Evolutionary conservation across 75 land plant genomes (phyloP).

Genomic region (Sequoia sempervirens): DNA sequence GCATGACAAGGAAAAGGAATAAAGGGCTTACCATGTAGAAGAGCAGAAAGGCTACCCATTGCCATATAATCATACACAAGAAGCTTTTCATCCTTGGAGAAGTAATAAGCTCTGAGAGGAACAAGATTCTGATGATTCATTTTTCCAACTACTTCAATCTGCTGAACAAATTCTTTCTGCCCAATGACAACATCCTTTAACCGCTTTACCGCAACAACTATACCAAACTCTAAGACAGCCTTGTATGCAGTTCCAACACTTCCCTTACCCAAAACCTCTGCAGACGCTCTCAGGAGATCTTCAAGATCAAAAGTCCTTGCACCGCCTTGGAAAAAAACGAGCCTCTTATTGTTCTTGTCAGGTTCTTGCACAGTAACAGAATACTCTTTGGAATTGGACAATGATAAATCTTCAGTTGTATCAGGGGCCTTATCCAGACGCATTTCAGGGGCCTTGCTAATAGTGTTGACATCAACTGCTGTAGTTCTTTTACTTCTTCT

Average conservation of each 20-base stretch:
- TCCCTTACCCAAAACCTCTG: conserved; percentile 70
- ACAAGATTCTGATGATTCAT: conserved; percentile 55
- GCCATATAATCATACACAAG: conserved; percentile 69
- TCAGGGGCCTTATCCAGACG: conserved; percentile 15
- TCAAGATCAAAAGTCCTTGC: conserved; percentile 47
- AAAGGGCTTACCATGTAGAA: conserved; percentile 52
- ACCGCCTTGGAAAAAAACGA: conserved; percentile 47
- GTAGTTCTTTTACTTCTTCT: conserved; percentile 13
- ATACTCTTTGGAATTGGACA: conserved; percentile 12
- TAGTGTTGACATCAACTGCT: conserved; percentile 13
- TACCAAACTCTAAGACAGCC: conserved; percentile 53
- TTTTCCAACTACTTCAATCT: conserved; percentile 40
- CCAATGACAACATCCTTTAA: conserved; percentile 49
- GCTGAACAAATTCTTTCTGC: conserved; percentile 47
- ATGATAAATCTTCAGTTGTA: conserved; percentile 8
- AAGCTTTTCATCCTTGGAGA: conserved; percentile 57
- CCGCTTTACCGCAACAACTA: conserved; percentile 61
- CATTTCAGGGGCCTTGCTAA: conserved; percentile 15
- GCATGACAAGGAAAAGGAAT: neutral
- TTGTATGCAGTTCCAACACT: conserved; percentile 66
- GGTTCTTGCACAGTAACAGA: conserved; percentile 16
- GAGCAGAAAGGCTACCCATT: conserved; percentile 62
- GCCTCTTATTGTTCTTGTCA: conserved; percentile 15
- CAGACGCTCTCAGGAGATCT: conserved; percentile 65
- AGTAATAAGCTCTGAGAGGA: conserved; percentile 55